phyloP scores from a whole-genome alignment of 306 rosid genomes.

The Fragaria nilgerrensis region DNA sequence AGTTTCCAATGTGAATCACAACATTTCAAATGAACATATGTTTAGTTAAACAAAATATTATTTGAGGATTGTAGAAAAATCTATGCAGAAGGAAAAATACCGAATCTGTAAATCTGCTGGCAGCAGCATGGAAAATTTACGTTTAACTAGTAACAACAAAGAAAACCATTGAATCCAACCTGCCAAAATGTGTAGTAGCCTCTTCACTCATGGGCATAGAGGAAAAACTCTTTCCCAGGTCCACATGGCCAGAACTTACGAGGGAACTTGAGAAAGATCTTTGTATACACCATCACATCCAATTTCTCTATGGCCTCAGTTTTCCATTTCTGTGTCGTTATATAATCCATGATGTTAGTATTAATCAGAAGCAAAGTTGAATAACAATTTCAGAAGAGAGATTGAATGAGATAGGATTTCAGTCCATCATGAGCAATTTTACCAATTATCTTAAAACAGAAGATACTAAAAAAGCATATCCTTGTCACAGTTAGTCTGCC shows the following conservation, averaged over 20 bases:
- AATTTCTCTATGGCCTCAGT: slow-evolving; percentile 78
- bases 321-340: slow-evolving; percentile 81
- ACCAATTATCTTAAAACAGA: neutral
- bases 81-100: slow-evolving; percentile 2
- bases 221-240: slow-evolving; percentile 89
- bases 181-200: slow-evolving; percentile 99
- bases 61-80: slow-evolving; percentile 1
- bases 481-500: neutral
- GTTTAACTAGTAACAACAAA: neutral
- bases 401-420: no score
- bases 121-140: slow-evolving; percentile 11
- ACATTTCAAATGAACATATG: neutral
- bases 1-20: neutral
- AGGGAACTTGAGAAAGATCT: slow-evolving; percentile 94
- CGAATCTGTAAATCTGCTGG: slow-evolving; percentile 4
- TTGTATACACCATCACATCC: slow-evolving; percentile 89
- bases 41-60: neutral
- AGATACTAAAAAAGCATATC: neutral
- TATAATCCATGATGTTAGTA: slow-evolving; percentile 24
- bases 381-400: neutral
- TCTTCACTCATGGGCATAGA: slow-evolving; percentile 91
- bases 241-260: slow-evolving; percentile 89
- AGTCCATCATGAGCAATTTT: neutral
- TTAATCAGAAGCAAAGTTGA: slow-evolving; percentile 4
- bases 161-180: slow-evolving; percentile 43